Evolutionary conservation across 108 stramenopile genomes (phyloP), one percentile per base, ranked within the genome.

Genomic region (Nitzschia putrida): DNA sequence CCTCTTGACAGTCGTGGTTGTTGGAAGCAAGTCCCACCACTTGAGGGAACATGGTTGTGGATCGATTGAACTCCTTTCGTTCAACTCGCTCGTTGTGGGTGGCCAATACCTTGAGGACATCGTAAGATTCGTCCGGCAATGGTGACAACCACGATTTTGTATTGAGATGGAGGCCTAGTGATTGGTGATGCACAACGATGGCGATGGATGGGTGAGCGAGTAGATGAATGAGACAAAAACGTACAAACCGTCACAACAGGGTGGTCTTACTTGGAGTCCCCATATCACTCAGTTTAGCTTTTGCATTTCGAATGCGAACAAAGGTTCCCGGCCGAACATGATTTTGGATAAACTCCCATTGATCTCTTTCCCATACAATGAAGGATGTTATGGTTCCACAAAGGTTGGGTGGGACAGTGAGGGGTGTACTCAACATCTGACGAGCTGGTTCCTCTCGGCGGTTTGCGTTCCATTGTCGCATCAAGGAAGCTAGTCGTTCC

Each of bases 361-460:
- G 81, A 10, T 84, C 42, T 61, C 80, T 68, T 65, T 92, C 93
- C 90, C 89, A 95, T 14, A 95, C 73, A 10, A 83, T 79, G 18
- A 80, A 83, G 73, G 92, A 92, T 18, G 82, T 81, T 21, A 92
- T 84, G 64, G 85, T 74, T 7, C 93, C 93, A 63, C 89, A 89
- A 16, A 89, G 63, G 29, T 80, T 26, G 16, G 66, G 68, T 25
- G 81, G 81, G 20, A 43, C 47, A 16, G 18, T 18, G 14, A 49
- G 18, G 6, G 47, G 47, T 3, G 47, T 18, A 5, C n/a, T 49
- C 23, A 21, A 18, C 1, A 14, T 4, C 21, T 29, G 29, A 21
- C 56, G 29, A 24, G 56, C 16, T 23, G 26, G n/a, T 21, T 14
- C 14, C n/a, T 57, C 26, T 29, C 23, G 13, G 3, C 42, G 29